These are phyloP conservation scores for Epithele typhae DNA, from an alignment of 768 basidiomycete species.

Conservation along the genomic window DNA sequence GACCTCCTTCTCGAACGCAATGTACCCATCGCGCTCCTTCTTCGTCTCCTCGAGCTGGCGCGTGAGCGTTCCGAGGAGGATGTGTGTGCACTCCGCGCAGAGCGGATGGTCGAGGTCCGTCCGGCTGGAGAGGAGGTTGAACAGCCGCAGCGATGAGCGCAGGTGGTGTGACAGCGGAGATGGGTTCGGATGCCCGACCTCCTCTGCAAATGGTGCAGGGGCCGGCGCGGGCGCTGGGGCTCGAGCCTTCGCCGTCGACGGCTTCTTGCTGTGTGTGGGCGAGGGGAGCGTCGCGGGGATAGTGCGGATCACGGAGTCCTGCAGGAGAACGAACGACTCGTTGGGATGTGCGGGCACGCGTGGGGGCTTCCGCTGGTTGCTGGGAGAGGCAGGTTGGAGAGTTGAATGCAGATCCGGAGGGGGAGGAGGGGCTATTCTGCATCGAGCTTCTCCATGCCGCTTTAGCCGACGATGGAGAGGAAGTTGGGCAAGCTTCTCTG, in stretches of 20 bases:
- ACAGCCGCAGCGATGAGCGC: conserved; percentile 68
- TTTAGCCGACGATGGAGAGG: conserved; percentile 49
- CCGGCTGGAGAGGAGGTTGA: conserved; percentile 71
- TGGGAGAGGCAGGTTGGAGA: conserved; percentile 37
- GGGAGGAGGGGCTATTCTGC: conserved; percentile 27
- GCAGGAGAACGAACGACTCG: conserved; percentile 89
- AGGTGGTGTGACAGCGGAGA: conserved; percentile 77
- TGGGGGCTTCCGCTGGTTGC: conserved; percentile 56
- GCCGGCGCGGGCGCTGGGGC: conserved; percentile 19
- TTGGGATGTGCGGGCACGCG: conserved; percentile 55
- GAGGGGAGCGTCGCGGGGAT: conserved; percentile 55
- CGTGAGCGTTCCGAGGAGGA: conserved; percentile 70
- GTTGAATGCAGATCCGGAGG: conserved; percentile 6
- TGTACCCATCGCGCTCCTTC: conserved; percentile 89
- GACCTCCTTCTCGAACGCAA: conserved; percentile 87
- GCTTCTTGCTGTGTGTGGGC: conserved; percentile 41
- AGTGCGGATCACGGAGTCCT: conserved; percentile 73
- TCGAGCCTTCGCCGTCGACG: conserved; percentile 34
- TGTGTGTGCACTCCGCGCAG: conserved; percentile 90
- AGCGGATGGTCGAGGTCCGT: conserved; percentile 90
- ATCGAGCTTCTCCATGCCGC: conserved; percentile 61
- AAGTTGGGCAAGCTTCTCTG: conserved; percentile 43
- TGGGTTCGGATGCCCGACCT: conserved; percentile 55
- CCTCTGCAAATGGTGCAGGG: conserved; percentile 28
- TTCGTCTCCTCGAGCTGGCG: conserved; percentile 85